Evolutionary conservation across 495 filamentous ascomycete genomes (phyloP), one percentile per base, ranked within the genome.

Genomic region (Xylaria castorea): DNA sequence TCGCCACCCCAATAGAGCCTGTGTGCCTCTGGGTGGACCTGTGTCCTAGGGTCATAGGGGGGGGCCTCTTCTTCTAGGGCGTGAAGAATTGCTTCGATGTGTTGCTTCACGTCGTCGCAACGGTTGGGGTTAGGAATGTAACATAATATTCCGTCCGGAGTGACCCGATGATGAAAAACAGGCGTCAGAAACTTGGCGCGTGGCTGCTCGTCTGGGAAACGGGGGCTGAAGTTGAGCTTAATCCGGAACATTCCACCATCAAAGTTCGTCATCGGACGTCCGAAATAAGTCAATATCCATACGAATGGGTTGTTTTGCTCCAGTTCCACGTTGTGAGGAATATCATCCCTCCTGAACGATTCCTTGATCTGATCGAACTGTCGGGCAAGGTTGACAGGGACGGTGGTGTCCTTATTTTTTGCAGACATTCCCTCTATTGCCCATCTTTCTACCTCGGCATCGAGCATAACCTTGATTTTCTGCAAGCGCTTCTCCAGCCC

Each of bases 201-300:
- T 16, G 97, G 96, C 73, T 97, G 95, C 73, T 96, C 93, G n/a
- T 92, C 89, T 0, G 96, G 96, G 76, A 97, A 97, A 14, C 90
- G 87, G n/a, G 94, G 91, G 75, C 94, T 97, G 80, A 98, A 90
- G 75, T 84, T 86, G 38, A 98, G 86, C 74, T 86, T 91, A 76
- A 98, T 91, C 67, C 87, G 87, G 83, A 98, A 95, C 66, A 98
- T 86, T 7, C 96, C 96, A 7, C 96, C 96, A 71, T 98, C 97
- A 5, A 97, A 87, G 74, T 94, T 93, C 0, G 95, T 97, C 92
- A 96, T 97, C 2, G 95, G 93, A 63, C 92, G 89, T 46, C 96
- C 96, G 77, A 97, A 96, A 80, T 97, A 94, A 0, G 92, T 95
- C 65, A 91, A 71, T 7, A 82, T 66, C 89, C 89, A 91, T 48